Base-by-base conservation (phyloP, 768 basidiomycete species). In the Tricholoma sp. region DNA sequence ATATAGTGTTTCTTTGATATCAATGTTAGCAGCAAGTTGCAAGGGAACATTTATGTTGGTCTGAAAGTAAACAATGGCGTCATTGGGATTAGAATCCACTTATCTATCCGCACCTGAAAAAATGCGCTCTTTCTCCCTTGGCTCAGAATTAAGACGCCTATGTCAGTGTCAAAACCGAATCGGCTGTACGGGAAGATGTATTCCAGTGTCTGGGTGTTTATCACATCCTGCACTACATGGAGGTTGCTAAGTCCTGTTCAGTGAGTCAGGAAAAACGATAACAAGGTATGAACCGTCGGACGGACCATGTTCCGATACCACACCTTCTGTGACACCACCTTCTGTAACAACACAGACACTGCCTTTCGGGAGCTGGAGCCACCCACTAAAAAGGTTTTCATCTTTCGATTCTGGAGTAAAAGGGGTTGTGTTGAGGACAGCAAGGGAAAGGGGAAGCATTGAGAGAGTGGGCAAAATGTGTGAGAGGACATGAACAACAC, bases 181-280 rank as follows among this genome's bases (percentile, higher is more conserved):
- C 67, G 76, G 66, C 84, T 88, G 69, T 82, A 93, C 1, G 91
- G 91, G 65, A 91, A 94, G 32, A 78, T 68, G 65, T 93, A 94
- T 21, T 84, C 79, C 27, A 92, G 70, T 0, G 81, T 85, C 63
- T 94, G 91, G 6, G 72, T 69, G 46, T 72, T 74, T 66, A 92
- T 83, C 57, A 80, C 76, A 51, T 84, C 79, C 63, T 91, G 89
- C 16, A 85, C 67, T 1, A 84, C 78, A 37, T 72, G 78, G 32
- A 93, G 71, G 61, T 89, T 92, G 58, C 69, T 67, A 18, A 91
- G 62, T 4, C 89, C 90, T 86, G 27, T 50, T n/a, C 3, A 10
- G 10, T 9, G 16, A 31, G 27, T 29, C 7, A n/a, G 41, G 16
- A 31, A 50, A 50, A 31, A 11, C 58, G 0, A 16, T 5, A n/a